These are phyloP conservation scores for Scenedesmus sp. DNA, from an alignment of 163 green algal species.

Conservation along the genomic window DNA sequence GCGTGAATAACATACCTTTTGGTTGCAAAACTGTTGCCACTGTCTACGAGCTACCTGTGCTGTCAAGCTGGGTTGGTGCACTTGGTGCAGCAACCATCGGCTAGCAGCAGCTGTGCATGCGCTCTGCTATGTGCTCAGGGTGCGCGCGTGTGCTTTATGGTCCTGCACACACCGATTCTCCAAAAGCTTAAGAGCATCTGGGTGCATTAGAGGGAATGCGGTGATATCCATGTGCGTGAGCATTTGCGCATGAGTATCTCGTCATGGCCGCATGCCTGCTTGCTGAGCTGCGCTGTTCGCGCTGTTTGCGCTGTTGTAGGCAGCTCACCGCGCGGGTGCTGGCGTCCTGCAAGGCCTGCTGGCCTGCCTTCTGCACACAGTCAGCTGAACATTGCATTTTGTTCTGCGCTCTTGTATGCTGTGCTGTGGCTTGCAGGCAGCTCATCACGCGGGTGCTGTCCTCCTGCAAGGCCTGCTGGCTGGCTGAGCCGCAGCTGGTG, in stretches of 20 bases:
- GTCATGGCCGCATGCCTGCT: no score
- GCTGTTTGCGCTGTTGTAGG: not conserved
- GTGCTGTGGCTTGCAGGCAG: constrained; percentile 24
- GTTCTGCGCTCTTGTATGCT: not conserved
- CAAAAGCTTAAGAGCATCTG: no score
- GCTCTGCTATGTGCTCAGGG: no score
- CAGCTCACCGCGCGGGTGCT: constrained; percentile 17
- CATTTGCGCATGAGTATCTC: no score
- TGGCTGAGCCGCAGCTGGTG: not conserved
- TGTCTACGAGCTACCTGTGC: not conserved
- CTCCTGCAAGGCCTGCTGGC: constrained; percentile 21
- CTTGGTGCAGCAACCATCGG: not conserved
- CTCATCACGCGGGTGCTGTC: constrained; percentile 30
- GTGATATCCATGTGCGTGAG: no score
- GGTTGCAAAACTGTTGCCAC: not conserved
- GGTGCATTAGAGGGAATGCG: no score
- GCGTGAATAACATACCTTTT: not conserved
- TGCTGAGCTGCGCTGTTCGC: no score
- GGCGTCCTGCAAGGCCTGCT: not conserved
- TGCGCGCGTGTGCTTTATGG: no score
- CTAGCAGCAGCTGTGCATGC: no score
- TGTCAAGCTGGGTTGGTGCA: not conserved
- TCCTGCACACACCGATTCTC: no score
- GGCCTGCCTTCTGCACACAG: not conserved
- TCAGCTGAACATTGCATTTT: no score